phyloP scores from a whole-genome alignment of 2,329 filamentous ascomycete species.

The Harringtonia aguacate region DNA sequence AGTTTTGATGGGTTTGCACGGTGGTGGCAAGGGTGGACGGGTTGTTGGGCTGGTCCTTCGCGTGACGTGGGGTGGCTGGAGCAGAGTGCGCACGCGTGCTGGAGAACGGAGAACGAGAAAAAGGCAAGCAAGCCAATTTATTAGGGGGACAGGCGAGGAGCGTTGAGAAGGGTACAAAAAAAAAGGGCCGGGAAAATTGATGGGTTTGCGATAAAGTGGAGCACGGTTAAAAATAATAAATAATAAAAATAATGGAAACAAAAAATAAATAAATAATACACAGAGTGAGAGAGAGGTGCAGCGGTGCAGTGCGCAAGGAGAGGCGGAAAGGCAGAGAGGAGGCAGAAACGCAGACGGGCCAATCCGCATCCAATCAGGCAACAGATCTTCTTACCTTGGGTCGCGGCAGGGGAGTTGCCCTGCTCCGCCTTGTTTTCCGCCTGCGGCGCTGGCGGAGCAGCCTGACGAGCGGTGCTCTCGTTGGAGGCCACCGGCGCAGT shows the following conservation, averaged over 20 bases:
- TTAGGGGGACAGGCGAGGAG: constrained; percentile 4
- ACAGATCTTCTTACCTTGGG: too few species aligned
- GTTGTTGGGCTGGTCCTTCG: too few species aligned
- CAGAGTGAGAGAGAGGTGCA: neutral
- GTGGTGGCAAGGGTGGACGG: too few species aligned
- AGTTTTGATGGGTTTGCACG: too few species aligned
- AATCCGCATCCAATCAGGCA: too few species aligned
- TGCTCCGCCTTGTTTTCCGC: too few species aligned
- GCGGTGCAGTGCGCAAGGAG: neutral
- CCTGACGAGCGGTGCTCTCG: too few species aligned
- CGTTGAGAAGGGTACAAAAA: neutral
- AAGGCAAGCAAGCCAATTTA: constrained; percentile 9
- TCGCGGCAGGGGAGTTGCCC: too few species aligned
- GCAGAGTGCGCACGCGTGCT: constrained; percentile 1
- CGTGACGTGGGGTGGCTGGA: neutral
- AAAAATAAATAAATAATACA: neutral
- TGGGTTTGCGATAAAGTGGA: neutral
- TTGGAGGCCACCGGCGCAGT: too few species aligned
- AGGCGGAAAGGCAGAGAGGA: neutral
- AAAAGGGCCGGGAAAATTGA: neutral
- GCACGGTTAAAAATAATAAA: neutral
- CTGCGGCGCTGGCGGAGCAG: too few species aligned
- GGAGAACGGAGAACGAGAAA: neutral
- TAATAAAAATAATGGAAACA: neutral
- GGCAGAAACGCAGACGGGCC: neutral